Base-by-base conservation (phyloP, 306 rosid genomes). In the Quercus alba region DNA sequence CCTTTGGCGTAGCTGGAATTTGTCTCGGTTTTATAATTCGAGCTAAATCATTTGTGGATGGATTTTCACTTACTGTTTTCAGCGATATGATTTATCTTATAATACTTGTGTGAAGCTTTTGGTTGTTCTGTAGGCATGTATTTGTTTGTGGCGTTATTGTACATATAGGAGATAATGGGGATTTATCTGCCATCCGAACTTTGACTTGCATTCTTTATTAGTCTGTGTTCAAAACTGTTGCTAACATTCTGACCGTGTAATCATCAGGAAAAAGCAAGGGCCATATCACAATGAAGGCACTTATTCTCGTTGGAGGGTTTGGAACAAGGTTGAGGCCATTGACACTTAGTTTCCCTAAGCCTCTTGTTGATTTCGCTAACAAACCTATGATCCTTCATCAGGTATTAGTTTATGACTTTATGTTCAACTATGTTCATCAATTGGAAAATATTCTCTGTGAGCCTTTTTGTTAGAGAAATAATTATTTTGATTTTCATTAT, bases 331-430 rank as follows among this genome's bases (percentile, higher is more conserved):
- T 96, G 94, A 94, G 99, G 94, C 99, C 99, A 81, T 83, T 96
- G 93, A 96, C 99, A 78, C 98, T 96, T 74, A 96, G 98, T 85
- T 30, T 96, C 71, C 99, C 99, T 30, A 96, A 96, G 92, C 99
- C 99, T 68, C 99, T 96, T 82, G 99, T 96, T 86, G 99, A 96
- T 84, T 96, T 96, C 78, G 99, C 97, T 59, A 96, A 96, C 85
- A 96, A 96, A 80, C 99, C 99, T 73, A 96, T 96, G 99, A 96
- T 96, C 87, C 87, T 96, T 86, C 99, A 96, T 78, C 99, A 96
- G 99, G 99, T 96, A 85, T 54, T 77, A 72, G 49, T 84, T 75
- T 57, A 19, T 72, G 38, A 72, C 41, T 84, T 75, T 57, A 19
- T 72, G 38, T 35, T 57, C 33, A 71, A 20, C 25, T n/a, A 52